Base-by-base conservation (phyloP, 202 grass and related monocot genomes). In the Brachypodium distachyon region DNA sequence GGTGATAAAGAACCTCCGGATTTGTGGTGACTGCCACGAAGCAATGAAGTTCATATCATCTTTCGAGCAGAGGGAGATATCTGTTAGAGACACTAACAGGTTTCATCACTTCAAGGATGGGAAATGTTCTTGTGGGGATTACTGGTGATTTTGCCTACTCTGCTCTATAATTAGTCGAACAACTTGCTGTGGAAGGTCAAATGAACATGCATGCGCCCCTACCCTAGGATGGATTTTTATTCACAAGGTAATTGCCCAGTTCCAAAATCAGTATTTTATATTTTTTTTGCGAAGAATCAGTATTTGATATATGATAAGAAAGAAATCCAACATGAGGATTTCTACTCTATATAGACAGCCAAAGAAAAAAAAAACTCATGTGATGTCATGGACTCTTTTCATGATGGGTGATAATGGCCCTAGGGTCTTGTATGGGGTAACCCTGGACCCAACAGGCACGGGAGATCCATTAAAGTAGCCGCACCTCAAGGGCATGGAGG, bases 51-150 rank as follows among this genome's bases (percentile, higher is more conserved):
- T 93, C 76, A 86, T 97, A 77, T 90, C 90, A 67, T 33, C 13
- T 53, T 90, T 87, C 18, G 85, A 90, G 50, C 21, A 67, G 12
- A 90, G 87, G 54, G 90, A 89, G 63, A 93, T 97, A 79, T 78
- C 76, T 63, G 66, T 97, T 32, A 93, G 90, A 84, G 93, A 93
- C 73, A 84, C 85, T 10, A 93, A 93, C 49, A 73, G 87, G 39
- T 94, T 94, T 76, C 91, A 98, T 84, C 91, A 92, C 56, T 98
- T 98, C 66, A 82, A 75, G 60, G 82, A 90, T 78, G 95, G 91
- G 50, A 83, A 63, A 27, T 98, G 89, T 80, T 98, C 95, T 54
- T 94, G 95, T 43, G 69, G 80, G 61, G 87, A 89, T 86, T 94
- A 87, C 39, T 98, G 95, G 89, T 97, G 80, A 93, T 80, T 51